Conservation (phyloP, 1,284 basidiomycete genomes). For the Salmacisia buchloeana region DNA sequence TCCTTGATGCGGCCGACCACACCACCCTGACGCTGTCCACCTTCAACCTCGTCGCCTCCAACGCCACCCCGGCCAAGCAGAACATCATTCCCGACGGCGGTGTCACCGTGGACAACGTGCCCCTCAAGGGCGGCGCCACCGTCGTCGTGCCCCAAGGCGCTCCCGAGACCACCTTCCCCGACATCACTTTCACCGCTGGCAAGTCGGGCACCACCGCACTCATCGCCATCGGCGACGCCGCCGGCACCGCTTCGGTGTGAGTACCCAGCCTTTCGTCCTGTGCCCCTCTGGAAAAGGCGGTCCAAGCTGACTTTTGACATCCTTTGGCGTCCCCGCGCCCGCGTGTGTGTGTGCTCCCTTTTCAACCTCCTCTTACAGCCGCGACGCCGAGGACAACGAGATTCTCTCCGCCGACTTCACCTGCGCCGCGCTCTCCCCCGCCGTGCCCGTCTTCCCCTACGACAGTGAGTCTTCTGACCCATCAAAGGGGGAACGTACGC, state of each 20-base stretch:
- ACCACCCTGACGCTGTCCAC: neutral
- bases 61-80: neutral
- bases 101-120: neutral
- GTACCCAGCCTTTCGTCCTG: too few relatives aligned
- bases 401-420: conserved; percentile 8
- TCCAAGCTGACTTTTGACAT: too few relatives aligned
- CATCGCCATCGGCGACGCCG: conserved; percentile 1
- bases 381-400: conserved; percentile 1
- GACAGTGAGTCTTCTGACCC: too few relatives aligned
- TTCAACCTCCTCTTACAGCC: too few relatives aligned
- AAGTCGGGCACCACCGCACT: neutral
- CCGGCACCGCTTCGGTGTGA: neutral
- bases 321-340: too few relatives aligned
- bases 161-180: neutral
- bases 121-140: neutral
- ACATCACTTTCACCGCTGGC: conserved; percentile 6
- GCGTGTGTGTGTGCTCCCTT: too few relatives aligned
- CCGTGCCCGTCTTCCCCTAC: neutral
- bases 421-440: neutral
- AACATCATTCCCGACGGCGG: neutral
- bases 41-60: neutral
- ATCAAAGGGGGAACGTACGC: too few relatives aligned
- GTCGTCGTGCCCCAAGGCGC: neutral
- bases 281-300: too few relatives aligned
- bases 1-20: neutral